phyloP scores from a whole-genome alignment of 73 alveolate genomes.

The Symbiodinium natans region DNA sequence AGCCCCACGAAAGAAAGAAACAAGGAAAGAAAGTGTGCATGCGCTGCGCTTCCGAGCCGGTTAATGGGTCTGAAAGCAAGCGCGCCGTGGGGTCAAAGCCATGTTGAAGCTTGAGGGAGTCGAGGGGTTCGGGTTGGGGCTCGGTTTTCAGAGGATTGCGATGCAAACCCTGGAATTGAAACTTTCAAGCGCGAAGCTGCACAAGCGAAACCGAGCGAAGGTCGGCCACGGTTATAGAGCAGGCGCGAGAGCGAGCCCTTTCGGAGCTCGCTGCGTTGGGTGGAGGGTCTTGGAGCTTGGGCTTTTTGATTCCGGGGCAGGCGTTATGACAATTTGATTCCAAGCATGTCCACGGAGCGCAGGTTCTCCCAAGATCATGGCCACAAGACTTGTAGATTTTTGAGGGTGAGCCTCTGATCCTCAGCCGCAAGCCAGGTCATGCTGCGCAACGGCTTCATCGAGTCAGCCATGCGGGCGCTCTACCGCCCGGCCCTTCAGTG shows the following conservation, averaged over 20 bases:
- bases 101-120: too few species aligned
- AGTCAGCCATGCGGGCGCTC: background rate
- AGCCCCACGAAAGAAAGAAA: background rate
- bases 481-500: background rate
- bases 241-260: background rate
- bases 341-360: too few species aligned
- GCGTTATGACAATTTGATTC: background rate
- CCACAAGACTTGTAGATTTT: background rate
- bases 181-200: too few species aligned
- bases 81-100: background rate
- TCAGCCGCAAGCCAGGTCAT: background rate
- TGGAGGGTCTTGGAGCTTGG: background rate
- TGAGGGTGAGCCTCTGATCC: background rate
- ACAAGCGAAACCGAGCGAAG: background rate
- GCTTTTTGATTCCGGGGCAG: background rate
- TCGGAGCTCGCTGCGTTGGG: background rate
- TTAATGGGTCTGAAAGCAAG: background rate
- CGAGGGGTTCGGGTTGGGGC: background rate
- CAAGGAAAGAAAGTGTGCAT: background rate
- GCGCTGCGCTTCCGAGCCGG: too few species aligned
- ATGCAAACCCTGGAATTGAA: too few species aligned
- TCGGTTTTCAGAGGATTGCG: background rate
- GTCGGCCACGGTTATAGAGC: background rate
- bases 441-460: conserved; percentile 3
- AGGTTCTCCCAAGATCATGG: background rate